phyloP scores from a whole-genome alignment of 2,329 filamentous ascomycete genomes.

The Aspergillus sp. region DNA sequence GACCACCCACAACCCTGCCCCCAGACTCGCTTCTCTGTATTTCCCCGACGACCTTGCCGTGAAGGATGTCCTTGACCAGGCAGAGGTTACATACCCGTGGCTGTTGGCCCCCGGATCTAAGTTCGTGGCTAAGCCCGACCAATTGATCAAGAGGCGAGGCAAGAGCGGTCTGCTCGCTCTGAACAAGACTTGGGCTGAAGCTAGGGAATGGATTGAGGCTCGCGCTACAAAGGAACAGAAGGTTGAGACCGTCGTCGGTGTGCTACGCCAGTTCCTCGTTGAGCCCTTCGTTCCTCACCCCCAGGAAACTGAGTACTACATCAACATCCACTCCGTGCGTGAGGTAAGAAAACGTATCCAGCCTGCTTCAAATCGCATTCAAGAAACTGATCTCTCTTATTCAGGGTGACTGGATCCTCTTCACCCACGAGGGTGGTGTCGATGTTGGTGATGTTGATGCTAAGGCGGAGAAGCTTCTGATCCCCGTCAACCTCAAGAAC shows the following conservation, averaged over 20 bases:
- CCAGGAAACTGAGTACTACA: conserved; percentile 96
- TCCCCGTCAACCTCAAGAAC: conserved; percentile 90
- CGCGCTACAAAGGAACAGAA: conserved; percentile 88
- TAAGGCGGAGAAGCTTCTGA: conserved; percentile 97
- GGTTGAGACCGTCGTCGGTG: conserved; percentile 88
- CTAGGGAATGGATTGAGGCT: conserved; percentile 88
- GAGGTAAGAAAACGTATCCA: conserved; percentile 69
- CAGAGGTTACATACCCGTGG: conserved; percentile 96
- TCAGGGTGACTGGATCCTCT: conserved; percentile 98
- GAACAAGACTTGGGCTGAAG: conserved; percentile 97
- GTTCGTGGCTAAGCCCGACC: conserved; percentile 99
- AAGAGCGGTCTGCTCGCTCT: conserved; percentile 96
- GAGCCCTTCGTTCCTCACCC: conserved; percentile 98
- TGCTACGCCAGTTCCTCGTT: conserved; percentile 91
- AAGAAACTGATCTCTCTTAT: conserved; percentile 1
- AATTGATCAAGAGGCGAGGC: conserved; percentile 98
- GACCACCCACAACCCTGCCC: conserved; percentile 85
- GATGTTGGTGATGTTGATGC: conserved; percentile 98
- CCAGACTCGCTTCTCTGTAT: conserved; percentile 86
- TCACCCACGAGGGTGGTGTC: conserved; percentile 99
- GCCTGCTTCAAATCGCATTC: not conserved
- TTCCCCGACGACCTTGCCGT: conserved; percentile 87
- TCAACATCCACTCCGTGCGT: conserved; percentile 99
- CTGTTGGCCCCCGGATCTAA: conserved; percentile 77
- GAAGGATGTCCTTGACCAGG: conserved; percentile 84